Base-by-base conservation (phyloP, 805 yeast species). In the Helenozyma baotianmanensis region DNA sequence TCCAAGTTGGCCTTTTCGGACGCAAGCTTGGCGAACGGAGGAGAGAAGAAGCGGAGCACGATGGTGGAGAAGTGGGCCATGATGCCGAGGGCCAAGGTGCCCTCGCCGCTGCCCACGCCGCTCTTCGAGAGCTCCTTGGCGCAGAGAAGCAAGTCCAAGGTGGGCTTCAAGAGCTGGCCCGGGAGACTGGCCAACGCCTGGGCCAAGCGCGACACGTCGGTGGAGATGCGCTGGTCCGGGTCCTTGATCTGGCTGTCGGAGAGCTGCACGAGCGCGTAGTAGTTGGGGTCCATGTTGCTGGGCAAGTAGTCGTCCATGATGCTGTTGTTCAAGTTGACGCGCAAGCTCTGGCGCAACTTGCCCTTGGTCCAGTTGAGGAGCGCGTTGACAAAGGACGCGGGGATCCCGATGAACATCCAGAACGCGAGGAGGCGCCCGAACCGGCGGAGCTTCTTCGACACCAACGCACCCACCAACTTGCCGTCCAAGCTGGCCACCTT, bases 401-500 rank as follows among this genome's bases (percentile, higher is more conserved):
- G 97, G 8, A 87, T 54, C 9, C 96, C 96, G 10, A 89, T 66
- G 11, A 76, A 47, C 80, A 89, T 75, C 97, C 97, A 89, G 48
- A 75, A 68, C 2, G 73, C 64, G 35, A 88, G 57, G 18, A 82
- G 70, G 39, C 72, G 70, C 36, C 80, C 62, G 50, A 89, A 88
- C 27, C 67, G 68, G 29, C 70, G 65, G 40, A 87, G 82, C 31
- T 72, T 70, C 41, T 82, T 85, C 25, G 81, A 72, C 18, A 89
- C 84, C 45, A 89, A 69, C 1, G 85, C 76, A 0, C 95, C 85
- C 4, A 89, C 96, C 33, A 89, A 64, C 50, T 70, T 67, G 43
- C 97, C 97, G 56, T 89, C 97, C 37, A 89, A 66, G 9, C 81
- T 75, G 5, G 97, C 96, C 11, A 88, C 89, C 49, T 80, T 79